A percentile compares a stretch with the other conserved stretches of the same genome.
These are phyloP conservation scores for Phytophthora meadii DNA, from an alignment of 352 stramenopile species.

Conservation along the genomic window DNA sequence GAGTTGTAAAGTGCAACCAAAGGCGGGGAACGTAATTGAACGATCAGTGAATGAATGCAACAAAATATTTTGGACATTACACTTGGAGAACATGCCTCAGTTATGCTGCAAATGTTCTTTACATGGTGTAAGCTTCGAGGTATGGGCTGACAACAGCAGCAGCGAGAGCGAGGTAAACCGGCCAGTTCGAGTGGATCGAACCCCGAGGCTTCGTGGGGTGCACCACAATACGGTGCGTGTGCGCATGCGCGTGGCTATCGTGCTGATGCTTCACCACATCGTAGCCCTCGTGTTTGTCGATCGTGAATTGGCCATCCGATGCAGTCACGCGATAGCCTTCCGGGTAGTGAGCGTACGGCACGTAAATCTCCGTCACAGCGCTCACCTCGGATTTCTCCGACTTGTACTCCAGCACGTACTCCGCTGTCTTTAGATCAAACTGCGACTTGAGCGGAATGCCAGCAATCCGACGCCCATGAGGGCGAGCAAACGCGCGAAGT, in stretches of 20 bases:
- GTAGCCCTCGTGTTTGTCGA: slow-evolving; percentile 51
- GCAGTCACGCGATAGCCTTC: slow-evolving; percentile 37
- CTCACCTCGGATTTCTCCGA: slow-evolving; percentile 18
- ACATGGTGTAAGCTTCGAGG: slow-evolving; percentile 28
- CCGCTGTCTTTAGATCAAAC: slow-evolving; percentile 50
- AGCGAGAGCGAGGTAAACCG: slow-evolving; percentile 30
- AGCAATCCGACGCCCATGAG: slow-evolving; percentile 65
- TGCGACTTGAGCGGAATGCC: slow-evolving; percentile 63
- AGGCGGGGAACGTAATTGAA: neutral
- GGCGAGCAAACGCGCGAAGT: slow-evolving; percentile 66
- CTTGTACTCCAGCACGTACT: slow-evolving; percentile 63
- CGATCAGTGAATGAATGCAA: slow-evolving; percentile 23
- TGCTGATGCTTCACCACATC: slow-evolving; percentile 47
- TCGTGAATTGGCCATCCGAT: slow-evolving; percentile 32
- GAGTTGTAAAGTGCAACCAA: slow-evolving; percentile 28
- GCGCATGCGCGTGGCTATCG: slow-evolving; percentile 19
- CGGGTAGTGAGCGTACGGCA: slow-evolving; percentile 41
- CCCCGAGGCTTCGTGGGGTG: slow-evolving; percentile 17
- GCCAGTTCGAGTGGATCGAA: slow-evolving; percentile 20
- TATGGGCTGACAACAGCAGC: slow-evolving; percentile 34
- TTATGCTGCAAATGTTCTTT: slow-evolving; percentile 1
- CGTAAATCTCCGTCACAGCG: slow-evolving; percentile 36
- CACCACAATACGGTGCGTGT: slow-evolving; percentile 40
- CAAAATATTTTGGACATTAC: slow-evolving; percentile 15
- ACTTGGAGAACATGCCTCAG: neutral